Evolutionary conservation across 768 basidiomycete species (phyloP).

Genomic region (Termitomyces sp.): DNA sequence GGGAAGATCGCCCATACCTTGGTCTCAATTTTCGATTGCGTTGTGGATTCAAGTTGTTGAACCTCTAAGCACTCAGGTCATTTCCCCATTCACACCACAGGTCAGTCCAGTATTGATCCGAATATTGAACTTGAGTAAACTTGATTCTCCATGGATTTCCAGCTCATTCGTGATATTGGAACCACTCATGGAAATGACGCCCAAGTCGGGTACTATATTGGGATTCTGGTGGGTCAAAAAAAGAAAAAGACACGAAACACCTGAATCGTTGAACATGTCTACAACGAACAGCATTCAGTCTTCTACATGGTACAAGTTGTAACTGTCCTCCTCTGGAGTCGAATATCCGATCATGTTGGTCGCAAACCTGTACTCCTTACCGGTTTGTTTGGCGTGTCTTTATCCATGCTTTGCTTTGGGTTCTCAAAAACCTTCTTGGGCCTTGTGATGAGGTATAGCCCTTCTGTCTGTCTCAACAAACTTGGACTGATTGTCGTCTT

Average conservation of each 20-base stretch:
- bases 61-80: slow-evolving; percentile 68
- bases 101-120: slow-evolving; percentile 23
- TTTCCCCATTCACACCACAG: slow-evolving; percentile 71
- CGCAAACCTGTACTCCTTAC: slow-evolving; percentile 69
- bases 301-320: slow-evolving; percentile 71
- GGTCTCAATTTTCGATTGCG: slow-evolving; percentile 62
- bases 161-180: slow-evolving; percentile 66
- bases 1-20: slow-evolving; percentile 52
- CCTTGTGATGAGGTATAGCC: slow-evolving; percentile 41
- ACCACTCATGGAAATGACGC: slow-evolving; percentile 69
- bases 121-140: background rate
- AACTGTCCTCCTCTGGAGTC: slow-evolving; percentile 71
- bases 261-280: background rate
- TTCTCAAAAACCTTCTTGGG: slow-evolving; percentile 64
- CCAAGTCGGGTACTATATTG: slow-evolving; percentile 74
- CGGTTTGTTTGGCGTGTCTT: slow-evolving; percentile 58
- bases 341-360: slow-evolving; percentile 66
- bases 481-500: background rate
- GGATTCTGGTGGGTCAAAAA: slow-evolving; percentile 49
- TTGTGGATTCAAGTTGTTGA: slow-evolving; percentile 71
- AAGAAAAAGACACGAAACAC: background rate
- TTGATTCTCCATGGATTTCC: background rate
- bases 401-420: slow-evolving; percentile 72
- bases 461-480: background rate
- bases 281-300: slow-evolving; percentile 52